A percentile compares a stretch with the other conserved stretches of the same genome.
These are phyloP conservation scores for Trametes punicea DNA, from an alignment of 768 basidiomycete genomes.

Conservation along the genomic window DNA sequence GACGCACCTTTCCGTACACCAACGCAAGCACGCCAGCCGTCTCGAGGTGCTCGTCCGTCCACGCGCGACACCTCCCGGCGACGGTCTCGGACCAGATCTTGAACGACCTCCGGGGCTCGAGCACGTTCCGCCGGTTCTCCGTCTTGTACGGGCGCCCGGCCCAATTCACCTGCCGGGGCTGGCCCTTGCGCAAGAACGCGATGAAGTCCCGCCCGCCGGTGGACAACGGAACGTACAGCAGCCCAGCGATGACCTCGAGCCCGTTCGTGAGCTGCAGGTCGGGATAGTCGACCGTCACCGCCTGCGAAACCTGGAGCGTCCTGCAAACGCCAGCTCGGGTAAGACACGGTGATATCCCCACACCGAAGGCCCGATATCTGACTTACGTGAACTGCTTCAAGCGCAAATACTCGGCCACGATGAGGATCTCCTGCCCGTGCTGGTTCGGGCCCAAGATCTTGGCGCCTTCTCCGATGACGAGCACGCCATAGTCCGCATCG, in stretches of 20 bases:
- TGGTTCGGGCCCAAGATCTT: constrained; percentile 68
- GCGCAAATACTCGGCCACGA: constrained; percentile 77
- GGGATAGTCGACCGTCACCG: constrained; percentile 65
- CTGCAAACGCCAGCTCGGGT: constrained; percentile 30
- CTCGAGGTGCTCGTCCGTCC: constrained; percentile 83
- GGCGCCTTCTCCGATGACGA: constrained; percentile 68
- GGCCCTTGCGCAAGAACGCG: constrained; percentile 74
- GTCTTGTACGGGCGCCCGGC: constrained; percentile 69
- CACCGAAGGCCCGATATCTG: neutral
- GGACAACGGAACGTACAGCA: constrained; percentile 75
- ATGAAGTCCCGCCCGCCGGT: constrained; percentile 76
- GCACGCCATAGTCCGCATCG: constrained; percentile 72
- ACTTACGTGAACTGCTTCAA: constrained; percentile 67
- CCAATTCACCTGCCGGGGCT: constrained; percentile 69
- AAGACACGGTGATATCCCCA: neutral
- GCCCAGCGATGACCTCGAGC: constrained; percentile 64
- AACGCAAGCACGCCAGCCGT: constrained; percentile 76
- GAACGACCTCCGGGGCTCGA: constrained; percentile 81
- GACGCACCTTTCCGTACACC: constrained; percentile 66
- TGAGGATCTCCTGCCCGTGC: constrained; percentile 73
- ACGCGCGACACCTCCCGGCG: constrained; percentile 60
- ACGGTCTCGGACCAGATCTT: constrained; percentile 76
- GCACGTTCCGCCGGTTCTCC: constrained; percentile 31
- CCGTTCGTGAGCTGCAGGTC: constrained; percentile 62
- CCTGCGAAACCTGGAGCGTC: constrained; percentile 67